phyloP scores from a whole-genome alignment of 257 asterid genomes.

The Capsicum pubescens region DNA sequence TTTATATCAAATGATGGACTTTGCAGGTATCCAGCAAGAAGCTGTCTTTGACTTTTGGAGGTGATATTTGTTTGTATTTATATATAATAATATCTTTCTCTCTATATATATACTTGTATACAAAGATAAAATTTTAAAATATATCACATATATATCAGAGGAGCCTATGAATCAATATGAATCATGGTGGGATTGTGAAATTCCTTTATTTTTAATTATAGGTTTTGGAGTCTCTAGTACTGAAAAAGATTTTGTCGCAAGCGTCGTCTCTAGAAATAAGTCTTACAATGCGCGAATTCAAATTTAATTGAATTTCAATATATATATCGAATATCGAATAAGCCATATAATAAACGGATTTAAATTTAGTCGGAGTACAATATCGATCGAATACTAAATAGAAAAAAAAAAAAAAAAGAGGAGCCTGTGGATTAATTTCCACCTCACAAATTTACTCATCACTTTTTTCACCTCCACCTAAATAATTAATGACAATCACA shows the following conservation, averaged over 20 bases:
- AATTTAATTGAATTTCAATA: no score
- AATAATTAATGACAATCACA: slow-evolving; percentile 87
- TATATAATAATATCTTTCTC: neutral
- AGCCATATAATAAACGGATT: no score
- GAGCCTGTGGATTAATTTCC: slow-evolving; percentile 89
- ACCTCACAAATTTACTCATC: slow-evolving; percentile 55
- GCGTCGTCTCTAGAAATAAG: no score
- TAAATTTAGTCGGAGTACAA: no score
- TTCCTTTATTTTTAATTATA: no score
- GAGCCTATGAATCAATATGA: no score
- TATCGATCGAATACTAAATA: no score
- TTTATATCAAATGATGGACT: slow-evolving; percentile 27
- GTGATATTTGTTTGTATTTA: neutral
- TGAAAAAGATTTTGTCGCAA: no score
- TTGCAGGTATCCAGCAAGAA: slow-evolving; percentile 34
- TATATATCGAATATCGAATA: no score
- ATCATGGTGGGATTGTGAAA: no score
- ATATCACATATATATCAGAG: neutral
- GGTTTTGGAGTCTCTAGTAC: no score
- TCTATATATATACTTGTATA: slow-evolving; percentile 34
- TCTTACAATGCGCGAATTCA: no score
- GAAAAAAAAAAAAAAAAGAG: slow-evolving; percentile 34
- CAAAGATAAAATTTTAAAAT: slow-evolving; percentile 33
- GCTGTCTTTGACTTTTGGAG: slow-evolving; percentile 41
- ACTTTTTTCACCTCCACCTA: slow-evolving; percentile 45